Evolutionary conservation across 1,284 basidiomycete genomes (phyloP), one percentile per base, ranked within the genome.

Genomic region (Fomitopsis pinicola): DNA sequence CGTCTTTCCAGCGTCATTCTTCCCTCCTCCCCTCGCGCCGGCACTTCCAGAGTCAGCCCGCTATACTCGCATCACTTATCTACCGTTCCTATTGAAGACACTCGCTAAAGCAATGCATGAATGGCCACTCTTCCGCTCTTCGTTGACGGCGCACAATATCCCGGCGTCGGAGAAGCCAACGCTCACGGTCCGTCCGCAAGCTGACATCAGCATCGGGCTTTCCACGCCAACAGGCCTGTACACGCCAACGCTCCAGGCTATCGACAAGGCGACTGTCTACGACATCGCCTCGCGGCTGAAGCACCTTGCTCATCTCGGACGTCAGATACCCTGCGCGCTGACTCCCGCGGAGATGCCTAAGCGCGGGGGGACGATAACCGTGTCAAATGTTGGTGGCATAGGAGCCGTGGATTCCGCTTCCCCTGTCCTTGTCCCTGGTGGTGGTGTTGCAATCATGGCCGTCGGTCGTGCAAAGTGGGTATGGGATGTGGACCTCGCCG

Each of bases 401-500:
- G 94, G 94, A 1, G 80, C 81, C 30, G 89, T 89, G 0, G 85
- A 88, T 53, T 82, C 78, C 60, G 92, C 92, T 4, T 79, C 82
- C 50, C 94, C 94, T 0, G 85, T 97, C 42, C 79, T 97, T 0
- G 90, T 97, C 0, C 91, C 91, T 0, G 94, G 94, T 0, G 94
- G 94, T 0, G 94, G 95, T 0, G 83, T 97, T 0, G 94, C 93
- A 2, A 97, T 97, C 65, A 94, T 94, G 1, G 95, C 94, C 0
- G 78, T 98, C 22, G 95, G 95, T 1, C 74, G 90, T 36, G 91
- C 92, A n/a, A 82, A 81, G 68, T 94, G 92, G 92, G 80, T 82
- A n/a, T 88, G 80, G 86, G 89, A 92, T 69, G 86, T 87, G 33
- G 80, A 83, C 45, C 64, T 73, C 54, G 75, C 76, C 10, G 73